These are phyloP conservation scores for Haplographium delicatum DNA, from an alignment of 495 filamentous ascomycete genomes.

Conservation along the genomic window DNA sequence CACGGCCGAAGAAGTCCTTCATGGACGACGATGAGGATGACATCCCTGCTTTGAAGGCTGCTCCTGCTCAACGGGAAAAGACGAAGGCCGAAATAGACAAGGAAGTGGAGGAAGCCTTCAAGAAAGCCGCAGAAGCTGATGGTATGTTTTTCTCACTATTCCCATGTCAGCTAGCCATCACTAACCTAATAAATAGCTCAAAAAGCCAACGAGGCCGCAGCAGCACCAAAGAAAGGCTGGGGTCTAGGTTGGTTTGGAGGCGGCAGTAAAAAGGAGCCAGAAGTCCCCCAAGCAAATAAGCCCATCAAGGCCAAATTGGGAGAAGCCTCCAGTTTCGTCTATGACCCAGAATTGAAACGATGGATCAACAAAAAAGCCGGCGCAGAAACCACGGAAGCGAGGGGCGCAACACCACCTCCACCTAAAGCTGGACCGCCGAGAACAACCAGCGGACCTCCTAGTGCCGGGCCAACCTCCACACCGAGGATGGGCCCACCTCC, in stretches of 20 bases:
- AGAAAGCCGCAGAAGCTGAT: constrained; percentile 81
- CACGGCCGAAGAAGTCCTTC: constrained; percentile 62
- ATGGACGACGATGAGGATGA: constrained; percentile 74
- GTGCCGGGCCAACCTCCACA: constrained; percentile 28
- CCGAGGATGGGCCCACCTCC: constrained; percentile 19
- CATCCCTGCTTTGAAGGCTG: constrained; percentile 29
- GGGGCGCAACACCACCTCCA: constrained; percentile 46
- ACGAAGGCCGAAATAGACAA: constrained; percentile 53
- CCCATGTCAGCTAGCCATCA: not conserved
- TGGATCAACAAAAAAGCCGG: constrained; percentile 97
- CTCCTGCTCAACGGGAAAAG: constrained; percentile 28
- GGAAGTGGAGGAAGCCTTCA: constrained; percentile 72
- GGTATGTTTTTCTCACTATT: constrained; percentile 38
- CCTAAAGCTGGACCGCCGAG: constrained; percentile 28
- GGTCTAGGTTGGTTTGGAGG: constrained; percentile 71
- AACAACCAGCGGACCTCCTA: constrained; percentile 13
- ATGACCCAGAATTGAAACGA: constrained; percentile 88
- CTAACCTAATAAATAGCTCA: constrained; percentile 31
- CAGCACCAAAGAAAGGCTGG: constrained; percentile 69
- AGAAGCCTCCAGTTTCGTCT: constrained; percentile 88
- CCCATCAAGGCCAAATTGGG: constrained; percentile 94
- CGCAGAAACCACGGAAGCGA: constrained; percentile 42
- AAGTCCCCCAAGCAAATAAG: constrained; percentile 41
- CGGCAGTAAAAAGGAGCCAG: constrained; percentile 38
- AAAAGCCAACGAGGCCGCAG: constrained; percentile 30